Evolutionary conservation across 768 basidiomycete species (phyloP), one percentile per base, ranked within the genome.

Genomic region (Galerina sulciceps): DNA sequence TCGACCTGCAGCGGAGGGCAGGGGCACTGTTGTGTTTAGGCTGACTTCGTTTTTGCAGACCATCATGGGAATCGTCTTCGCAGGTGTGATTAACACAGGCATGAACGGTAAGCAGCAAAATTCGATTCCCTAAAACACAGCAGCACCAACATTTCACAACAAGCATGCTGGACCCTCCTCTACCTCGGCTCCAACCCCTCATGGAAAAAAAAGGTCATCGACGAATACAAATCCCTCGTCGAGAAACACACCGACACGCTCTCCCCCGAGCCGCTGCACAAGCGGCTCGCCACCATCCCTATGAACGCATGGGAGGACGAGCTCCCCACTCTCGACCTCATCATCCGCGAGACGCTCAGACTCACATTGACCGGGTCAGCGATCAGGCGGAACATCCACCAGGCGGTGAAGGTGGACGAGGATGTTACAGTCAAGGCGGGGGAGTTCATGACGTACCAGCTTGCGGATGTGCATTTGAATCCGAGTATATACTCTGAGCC

Each of bases 341-440:
- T 75, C 20, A 71, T 78, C 22, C 73, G 76, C 15, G 78, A 80
- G 59, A 79, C 78, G 1, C 62, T 80, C 5, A 73, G 78, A 6
- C 48, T 79, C 6, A 65, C 68, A 0, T 11, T 69, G 15, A 68
- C 65, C 4, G 68, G 62, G 1, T 71, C 76, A 1, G 57, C 67
- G 0, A 61, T 78, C 22, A 75, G 78, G 10, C 68, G 79, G 2
- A 79, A 79, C 56, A 36, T 76, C 14, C 55, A 57, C 1, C 67
- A 71, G 11, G 75, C 75, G 31, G 41, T 77, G 0, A 48, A 53
- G 0, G 59, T 76, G n/a, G 68, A 65, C 0, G 68, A 65, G 0
- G 68, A 67, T 10, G 65, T 65, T 10, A 66, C 52, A 0, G 65
- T 79, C 43, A 62, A 62, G 14, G 69, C 65, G 20, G 73, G 77